Conservation (phyloP, 1,284 basidiomycete genomes). For the Trichosporon sp. region DNA sequence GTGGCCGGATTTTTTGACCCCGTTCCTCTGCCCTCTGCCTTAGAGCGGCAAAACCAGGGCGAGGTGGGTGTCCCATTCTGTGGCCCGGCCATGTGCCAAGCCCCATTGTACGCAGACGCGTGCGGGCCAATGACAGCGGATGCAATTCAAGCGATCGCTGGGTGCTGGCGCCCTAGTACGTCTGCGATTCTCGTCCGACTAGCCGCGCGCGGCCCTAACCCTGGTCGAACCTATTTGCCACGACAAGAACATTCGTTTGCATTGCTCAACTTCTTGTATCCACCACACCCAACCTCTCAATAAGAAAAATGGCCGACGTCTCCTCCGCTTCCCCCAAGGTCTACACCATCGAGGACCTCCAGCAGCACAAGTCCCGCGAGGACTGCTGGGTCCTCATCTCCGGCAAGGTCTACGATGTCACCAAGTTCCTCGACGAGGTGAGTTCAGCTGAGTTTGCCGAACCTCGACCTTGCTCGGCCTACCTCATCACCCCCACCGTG, state of each 20-base stretch:
- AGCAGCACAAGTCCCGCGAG: slow-evolving; percentile 71
- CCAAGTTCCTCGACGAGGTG: slow-evolving; percentile 96
- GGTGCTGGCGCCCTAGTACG: no score
- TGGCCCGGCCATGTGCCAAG: background rate
- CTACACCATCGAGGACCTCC: slow-evolving; percentile 71
- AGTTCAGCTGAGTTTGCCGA: slow-evolving; percentile 35
- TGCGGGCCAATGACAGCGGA: slow-evolving; percentile 16
- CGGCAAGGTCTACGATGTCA: slow-evolving; percentile 90
- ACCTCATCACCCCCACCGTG: background rate
- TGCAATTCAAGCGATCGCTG: background rate
- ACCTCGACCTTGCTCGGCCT: no score
- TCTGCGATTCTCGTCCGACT: background rate
- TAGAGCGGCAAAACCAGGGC: slow-evolving; percentile 7
- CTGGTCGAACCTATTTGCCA: background rate
- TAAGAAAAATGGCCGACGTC: slow-evolving; percentile 9
- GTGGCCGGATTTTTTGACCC: background rate
- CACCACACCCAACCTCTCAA: background rate
- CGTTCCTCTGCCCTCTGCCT: background rate
- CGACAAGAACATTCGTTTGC: slow-evolving; percentile 3
- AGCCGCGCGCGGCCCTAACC: background rate
- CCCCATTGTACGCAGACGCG: background rate
- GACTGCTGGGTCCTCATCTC: slow-evolving; percentile 77
- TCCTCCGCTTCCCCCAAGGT: slow-evolving; percentile 53
- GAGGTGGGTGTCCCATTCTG: no score
- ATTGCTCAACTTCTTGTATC: background rate